Conservation (phyloP, 306 rosid species). For the Rosa lucieae region DNA sequence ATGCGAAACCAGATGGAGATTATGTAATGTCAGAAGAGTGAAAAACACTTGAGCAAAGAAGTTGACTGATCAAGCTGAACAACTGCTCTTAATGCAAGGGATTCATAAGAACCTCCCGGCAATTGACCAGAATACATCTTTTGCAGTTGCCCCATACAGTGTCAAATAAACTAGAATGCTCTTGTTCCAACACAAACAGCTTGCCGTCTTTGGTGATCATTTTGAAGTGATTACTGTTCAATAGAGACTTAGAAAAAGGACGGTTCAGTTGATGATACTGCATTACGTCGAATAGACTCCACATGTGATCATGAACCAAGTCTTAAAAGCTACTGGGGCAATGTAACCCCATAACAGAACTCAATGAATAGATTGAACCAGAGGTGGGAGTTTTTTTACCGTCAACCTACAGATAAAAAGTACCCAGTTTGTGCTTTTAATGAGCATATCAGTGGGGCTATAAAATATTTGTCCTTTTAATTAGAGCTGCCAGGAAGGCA, state of each 20-base stretch:
- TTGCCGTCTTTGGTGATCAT: neutral
- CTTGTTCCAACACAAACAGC: neutral
- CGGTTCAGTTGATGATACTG: neutral
- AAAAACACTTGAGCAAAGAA: slow-evolving; percentile 26
- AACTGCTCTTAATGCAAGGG: slow-evolving; percentile 21
- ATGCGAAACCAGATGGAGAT: slow-evolving; percentile 31
- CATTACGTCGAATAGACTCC: too few relatives aligned
- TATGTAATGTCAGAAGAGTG: slow-evolving; percentile 41
- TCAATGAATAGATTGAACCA: neutral
- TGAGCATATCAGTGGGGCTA: neutral
- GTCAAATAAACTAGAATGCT: neutral
- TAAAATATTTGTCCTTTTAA: neutral
- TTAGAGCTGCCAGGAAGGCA: neutral
- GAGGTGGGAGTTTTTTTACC: neutral
- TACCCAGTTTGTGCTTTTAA: neutral
- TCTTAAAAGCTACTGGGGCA: too few relatives aligned
- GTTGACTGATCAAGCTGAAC: slow-evolving; percentile 7
- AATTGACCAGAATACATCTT: neutral
- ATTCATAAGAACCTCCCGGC: neutral
- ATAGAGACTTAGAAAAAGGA: neutral
- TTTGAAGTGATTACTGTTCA: too few relatives aligned
- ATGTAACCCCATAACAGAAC: neutral
- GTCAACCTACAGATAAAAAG: neutral
- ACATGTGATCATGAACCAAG: too few relatives aligned
- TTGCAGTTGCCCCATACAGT: neutral